A percentile compares a stretch with the other conserved stretches of the same genome.
Conservation (phyloP, 208 protist genomes). For the Leptomonas pyrrhocoris region DNA sequence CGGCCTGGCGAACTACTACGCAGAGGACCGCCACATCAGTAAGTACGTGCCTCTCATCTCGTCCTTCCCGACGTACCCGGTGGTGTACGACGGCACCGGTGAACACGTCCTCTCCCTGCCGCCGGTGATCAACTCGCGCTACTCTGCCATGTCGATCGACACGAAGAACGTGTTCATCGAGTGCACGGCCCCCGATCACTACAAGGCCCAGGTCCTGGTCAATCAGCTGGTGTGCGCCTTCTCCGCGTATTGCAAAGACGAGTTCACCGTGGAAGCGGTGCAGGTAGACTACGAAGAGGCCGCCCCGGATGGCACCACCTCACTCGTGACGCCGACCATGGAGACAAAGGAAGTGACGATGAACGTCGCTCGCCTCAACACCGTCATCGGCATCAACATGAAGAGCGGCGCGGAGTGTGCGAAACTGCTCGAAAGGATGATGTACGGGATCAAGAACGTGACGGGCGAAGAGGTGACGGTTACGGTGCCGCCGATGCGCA, state of each 20-base stretch:
- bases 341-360: conserved; percentile 52
- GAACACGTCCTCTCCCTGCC: conserved; percentile 96
- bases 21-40: conserved; percentile 87
- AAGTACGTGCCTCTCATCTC: conserved; percentile 88
- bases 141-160: conserved; percentile 96
- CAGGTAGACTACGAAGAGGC: conserved; percentile 79
- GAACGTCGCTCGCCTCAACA: conserved; percentile 79
- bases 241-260: conserved; percentile 90
- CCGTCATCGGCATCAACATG: conserved; percentile 90
- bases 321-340: conserved; percentile 75
- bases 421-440: conserved; percentile 93
- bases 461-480: conserved; percentile 81
- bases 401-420: conserved; percentile 64
- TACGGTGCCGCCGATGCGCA: conserved; percentile 84
- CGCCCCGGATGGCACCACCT: conserved; percentile 65
- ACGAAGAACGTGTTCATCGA: conserved; percentile 99
- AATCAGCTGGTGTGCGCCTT: conserved; percentile 98
- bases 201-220: conserved; percentile 96
- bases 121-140: conserved; percentile 99
- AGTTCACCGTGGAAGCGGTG: conserved; percentile 91
- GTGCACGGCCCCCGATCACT: conserved; percentile 97
- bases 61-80: conserved; percentile 73
- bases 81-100: conserved; percentile 71
- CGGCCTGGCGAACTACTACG: conserved; percentile 88
- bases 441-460: conserved; percentile 67